phyloP scores from a whole-genome alignment of 148 eudicot species.

The Pouteria glomerata region DNA sequence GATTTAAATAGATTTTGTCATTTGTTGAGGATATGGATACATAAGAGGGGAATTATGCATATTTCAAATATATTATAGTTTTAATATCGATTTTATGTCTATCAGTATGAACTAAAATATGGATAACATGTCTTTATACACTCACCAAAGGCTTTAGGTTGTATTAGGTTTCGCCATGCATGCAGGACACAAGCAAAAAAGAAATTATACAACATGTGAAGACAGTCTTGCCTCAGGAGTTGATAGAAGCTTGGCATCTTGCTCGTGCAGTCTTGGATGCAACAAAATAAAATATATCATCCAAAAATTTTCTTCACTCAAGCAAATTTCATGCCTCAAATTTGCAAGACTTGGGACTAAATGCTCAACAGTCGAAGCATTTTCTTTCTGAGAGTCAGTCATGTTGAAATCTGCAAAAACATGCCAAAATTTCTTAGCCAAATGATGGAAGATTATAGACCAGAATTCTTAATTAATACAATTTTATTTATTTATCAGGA shows the following conservation, averaged over 20 bases:
- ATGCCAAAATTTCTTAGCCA: neutral
- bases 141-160: neutral
- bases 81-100: neutral
- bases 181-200: too few species aligned
- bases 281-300: conserved; percentile 68
- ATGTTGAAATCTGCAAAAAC: conserved; percentile 50
- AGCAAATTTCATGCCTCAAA: conserved; percentile 36
- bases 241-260: conserved; percentile 47
- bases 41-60: too few species aligned
- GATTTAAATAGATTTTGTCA: too few species aligned
- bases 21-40: too few species aligned
- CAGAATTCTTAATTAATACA: too few species aligned
- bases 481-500: too few species aligned
- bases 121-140: neutral
- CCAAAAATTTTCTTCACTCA: conserved; percentile 59
- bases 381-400: conserved; percentile 59
- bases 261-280: conserved; percentile 60
- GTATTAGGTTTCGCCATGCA: neutral
- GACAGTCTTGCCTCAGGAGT: conserved; percentile 55
- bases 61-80: too few species aligned
- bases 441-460: neutral
- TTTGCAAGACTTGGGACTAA: conserved; percentile 54
- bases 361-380: conserved; percentile 44
- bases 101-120: neutral
- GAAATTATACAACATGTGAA: neutral